A percentile compares a stretch with the other conserved stretches of the same genome.
These are phyloP conservation scores for Echinosophora koreensis DNA, from an alignment of 306 rosid species.

Conservation along the genomic window DNA sequence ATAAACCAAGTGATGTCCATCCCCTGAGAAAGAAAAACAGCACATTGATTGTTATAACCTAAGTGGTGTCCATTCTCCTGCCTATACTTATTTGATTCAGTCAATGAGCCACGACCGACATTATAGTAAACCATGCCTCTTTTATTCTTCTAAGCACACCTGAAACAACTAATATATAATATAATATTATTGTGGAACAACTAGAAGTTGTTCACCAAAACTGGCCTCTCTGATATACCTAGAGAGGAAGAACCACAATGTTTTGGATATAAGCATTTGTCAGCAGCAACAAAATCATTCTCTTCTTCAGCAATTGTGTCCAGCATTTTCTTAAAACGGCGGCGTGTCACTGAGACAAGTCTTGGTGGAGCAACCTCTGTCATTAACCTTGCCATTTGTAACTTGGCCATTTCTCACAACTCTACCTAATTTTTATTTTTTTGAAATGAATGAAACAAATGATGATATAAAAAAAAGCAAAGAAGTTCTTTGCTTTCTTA, in stretches of 20 bases:
- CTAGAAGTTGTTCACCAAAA: constrained; percentile 38
- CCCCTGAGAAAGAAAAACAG: constrained; percentile 15
- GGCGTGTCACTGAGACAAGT: constrained; percentile 44
- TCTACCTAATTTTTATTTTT: neutral
- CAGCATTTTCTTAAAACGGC: constrained; percentile 46
- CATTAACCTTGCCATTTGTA: constrained; percentile 40
- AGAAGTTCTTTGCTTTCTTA: neutral
- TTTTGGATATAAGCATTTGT: constrained; percentile 43
- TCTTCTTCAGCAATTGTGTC: constrained; percentile 65
- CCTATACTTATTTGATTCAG: constrained; percentile 42
- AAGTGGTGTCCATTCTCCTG: constrained; percentile 42
- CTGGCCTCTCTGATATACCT: constrained; percentile 17
- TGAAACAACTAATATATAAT: neutral
- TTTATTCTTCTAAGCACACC: constrained; percentile 31
- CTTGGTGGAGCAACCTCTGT: constrained; percentile 67
- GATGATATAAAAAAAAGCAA: neutral
- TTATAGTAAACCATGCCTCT: constrained; percentile 10
- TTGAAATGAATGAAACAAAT: neutral
- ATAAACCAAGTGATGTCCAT: neutral
- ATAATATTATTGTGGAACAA: neutral
- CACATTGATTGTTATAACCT: constrained; percentile 36
- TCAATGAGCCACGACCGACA: neutral
- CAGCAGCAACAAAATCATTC: constrained; percentile 42
- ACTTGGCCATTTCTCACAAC: constrained; percentile 43
- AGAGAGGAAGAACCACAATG: constrained; percentile 21